Evolutionary conservation across 2,329 filamentous ascomycete genomes (phyloP).

Genomic region (Didymella arachidicola): DNA sequence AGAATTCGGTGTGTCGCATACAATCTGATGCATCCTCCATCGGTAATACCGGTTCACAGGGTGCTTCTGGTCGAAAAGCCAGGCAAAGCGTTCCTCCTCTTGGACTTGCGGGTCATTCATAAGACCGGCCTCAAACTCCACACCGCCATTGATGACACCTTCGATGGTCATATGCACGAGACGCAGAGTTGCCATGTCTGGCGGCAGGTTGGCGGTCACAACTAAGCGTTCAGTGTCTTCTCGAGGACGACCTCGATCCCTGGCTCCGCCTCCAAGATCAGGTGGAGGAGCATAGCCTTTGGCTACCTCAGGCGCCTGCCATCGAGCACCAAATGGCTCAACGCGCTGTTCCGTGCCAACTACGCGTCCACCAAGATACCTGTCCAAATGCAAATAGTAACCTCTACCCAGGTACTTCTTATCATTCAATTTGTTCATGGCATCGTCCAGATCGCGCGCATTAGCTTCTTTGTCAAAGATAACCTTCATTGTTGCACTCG

Average conservation of each 20-base stretch:
- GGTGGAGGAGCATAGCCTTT: slow-evolving; percentile 43
- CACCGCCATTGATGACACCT: slow-evolving; percentile 76
- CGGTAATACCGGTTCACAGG: slow-evolving; percentile 86
- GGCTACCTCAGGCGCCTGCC: slow-evolving; percentile 38
- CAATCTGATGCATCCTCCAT: slow-evolving; percentile 86
- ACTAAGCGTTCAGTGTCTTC: slow-evolving; percentile 37
- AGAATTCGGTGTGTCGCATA: slow-evolving; percentile 62
- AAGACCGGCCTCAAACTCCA: slow-evolving; percentile 88
- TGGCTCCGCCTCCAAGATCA: slow-evolving; percentile 34
- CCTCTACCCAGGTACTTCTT: slow-evolving; percentile 46
- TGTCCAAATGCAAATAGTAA: slow-evolving; percentile 47
- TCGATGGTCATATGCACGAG: slow-evolving; percentile 91
- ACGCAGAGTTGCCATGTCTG: slow-evolving; percentile 78
- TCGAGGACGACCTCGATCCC: slow-evolving; percentile 30
- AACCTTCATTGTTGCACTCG: slow-evolving; percentile 42
- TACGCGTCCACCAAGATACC: slow-evolving; percentile 39
- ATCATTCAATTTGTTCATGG: slow-evolving; percentile 44
- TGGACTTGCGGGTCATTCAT: slow-evolving; percentile 89
- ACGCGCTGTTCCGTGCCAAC: slow-evolving; percentile 35
- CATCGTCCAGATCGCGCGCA: slow-evolving; percentile 40
- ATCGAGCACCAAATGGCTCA: slow-evolving; percentile 43
- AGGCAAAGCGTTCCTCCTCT: slow-evolving; percentile 87
- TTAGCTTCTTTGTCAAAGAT: slow-evolving; percentile 44
- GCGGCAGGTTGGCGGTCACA: slow-evolving; percentile 69
- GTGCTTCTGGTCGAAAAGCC: slow-evolving; percentile 83